Conservation (phyloP, 352 stramenopile genomes). For the Plasmopara viticola region DNA sequence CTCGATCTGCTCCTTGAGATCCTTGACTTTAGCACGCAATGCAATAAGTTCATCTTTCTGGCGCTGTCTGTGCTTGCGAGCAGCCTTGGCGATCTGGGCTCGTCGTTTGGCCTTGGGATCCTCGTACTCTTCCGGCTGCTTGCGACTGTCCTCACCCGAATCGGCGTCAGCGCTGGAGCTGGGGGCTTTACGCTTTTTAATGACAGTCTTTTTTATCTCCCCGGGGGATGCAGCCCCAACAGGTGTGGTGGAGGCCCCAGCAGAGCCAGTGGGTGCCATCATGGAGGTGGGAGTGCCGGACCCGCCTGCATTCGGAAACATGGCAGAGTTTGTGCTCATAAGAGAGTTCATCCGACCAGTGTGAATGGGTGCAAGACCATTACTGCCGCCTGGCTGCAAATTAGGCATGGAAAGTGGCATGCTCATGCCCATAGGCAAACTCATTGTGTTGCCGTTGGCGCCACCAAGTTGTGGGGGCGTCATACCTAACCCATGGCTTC, state of each 20-base stretch:
- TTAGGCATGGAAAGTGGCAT: conserved; percentile 48
- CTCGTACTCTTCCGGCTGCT: conserved; percentile 69
- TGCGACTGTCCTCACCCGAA: conserved; percentile 50
- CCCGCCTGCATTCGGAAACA: conserved; percentile 57
- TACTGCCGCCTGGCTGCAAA: conserved; percentile 26
- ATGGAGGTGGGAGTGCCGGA: conserved; percentile 16
- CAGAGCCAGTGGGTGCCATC: conserved; percentile 5
- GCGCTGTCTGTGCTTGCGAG: conserved; percentile 80
- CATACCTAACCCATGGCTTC: not conserved
- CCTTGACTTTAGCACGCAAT: conserved; percentile 82
- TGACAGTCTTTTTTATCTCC: conserved; percentile 50
- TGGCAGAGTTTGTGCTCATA: conserved; percentile 49
- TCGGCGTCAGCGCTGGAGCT: conserved; percentile 35
- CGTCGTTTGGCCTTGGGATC: conserved; percentile 83
- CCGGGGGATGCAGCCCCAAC: conserved; percentile 11
- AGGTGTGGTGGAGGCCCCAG: conserved; percentile 5
- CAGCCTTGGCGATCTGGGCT: conserved; percentile 84
- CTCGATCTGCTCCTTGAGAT: conserved; percentile 87
- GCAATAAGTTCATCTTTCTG: conserved; percentile 86
- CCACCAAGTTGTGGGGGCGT: too few relatives aligned
- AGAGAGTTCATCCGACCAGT: conserved; percentile 57
- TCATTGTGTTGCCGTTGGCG: conserved; percentile 9
- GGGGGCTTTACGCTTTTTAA: conserved; percentile 73
- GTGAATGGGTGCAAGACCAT: conserved; percentile 57
- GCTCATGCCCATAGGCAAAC: conserved; percentile 40